Evolutionary conservation across 1,139 yeast species (phyloP).

Genomic region (Blastobotrys ciferrii): DNA sequence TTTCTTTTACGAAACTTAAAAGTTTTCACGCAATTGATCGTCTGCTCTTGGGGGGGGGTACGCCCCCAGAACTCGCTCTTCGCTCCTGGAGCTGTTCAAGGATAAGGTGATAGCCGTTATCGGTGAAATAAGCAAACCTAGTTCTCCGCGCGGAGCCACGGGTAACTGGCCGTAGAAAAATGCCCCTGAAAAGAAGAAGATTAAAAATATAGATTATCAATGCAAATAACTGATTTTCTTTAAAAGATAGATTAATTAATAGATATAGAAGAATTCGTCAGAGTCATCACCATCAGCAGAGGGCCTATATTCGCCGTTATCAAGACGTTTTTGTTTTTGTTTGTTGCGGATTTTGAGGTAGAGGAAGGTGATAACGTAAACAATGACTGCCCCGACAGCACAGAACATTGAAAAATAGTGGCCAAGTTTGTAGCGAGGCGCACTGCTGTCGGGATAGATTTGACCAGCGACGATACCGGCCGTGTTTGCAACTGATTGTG

Average conservation of each 20-base stretch:
- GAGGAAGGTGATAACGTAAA: conserved; percentile 10
- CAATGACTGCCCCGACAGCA: conserved; percentile 23
- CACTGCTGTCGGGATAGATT: conserved; percentile 34
- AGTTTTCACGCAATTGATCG: too few species aligned
- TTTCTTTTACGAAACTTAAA: too few species aligned
- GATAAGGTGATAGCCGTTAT: too few species aligned
- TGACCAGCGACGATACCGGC: conserved; percentile 46
- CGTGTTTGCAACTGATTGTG: conserved; percentile 43
- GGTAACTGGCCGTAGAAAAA: too few species aligned
- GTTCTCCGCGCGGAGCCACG: too few species aligned
- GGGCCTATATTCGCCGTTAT: conserved; percentile 13
- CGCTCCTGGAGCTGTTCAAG: too few species aligned
- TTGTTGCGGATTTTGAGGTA: conserved; percentile 13
- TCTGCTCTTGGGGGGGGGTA: too few species aligned
- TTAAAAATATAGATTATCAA: too few species aligned
- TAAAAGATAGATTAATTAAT: conserved; percentile 9
- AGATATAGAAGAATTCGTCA: conserved; percentile 16
- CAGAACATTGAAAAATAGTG: conserved; percentile 42
- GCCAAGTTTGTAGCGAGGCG: conserved; percentile 41
- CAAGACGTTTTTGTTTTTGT: conserved; percentile 10
- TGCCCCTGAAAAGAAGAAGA: too few species aligned
- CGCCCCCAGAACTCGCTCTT: too few species aligned
- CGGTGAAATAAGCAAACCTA: too few species aligned
- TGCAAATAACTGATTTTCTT: background rate
- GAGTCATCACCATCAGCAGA: conserved; percentile 20